These are phyloP conservation scores for Aspergillus sergii DNA, from an alignment of 2,329 filamentous ascomycete genomes.

Conservation along the genomic window DNA sequence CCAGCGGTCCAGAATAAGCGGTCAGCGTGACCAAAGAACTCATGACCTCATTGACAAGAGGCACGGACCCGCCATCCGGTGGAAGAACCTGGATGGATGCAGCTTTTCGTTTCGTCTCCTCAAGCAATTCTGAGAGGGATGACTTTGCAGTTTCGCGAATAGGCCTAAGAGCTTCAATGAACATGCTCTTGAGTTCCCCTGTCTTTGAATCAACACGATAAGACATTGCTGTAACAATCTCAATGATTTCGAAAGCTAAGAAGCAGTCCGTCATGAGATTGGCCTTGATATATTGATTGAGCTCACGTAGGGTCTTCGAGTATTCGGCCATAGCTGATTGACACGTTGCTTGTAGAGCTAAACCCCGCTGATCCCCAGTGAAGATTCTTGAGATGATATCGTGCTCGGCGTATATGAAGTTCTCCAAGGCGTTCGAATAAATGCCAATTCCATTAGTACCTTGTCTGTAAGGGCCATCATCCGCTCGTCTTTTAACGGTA, in stretches of 20 bases:
- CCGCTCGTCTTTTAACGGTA: slow-evolving; percentile 72
- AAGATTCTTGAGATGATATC: slow-evolving; percentile 90
- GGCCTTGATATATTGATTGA: slow-evolving; percentile 85
- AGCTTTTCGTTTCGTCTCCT: slow-evolving; percentile 76
- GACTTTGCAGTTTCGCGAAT: slow-evolving; percentile 88
- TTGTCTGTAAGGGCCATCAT: slow-evolving; percentile 80
- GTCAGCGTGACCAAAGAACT: slow-evolving; percentile 83
- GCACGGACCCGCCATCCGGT: slow-evolving; percentile 74
- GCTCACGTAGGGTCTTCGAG: slow-evolving; percentile 79
- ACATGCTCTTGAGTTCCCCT: slow-evolving; percentile 78
- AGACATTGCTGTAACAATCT: slow-evolving; percentile 80
- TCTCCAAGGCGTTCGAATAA: slow-evolving; percentile 85
- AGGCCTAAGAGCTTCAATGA: slow-evolving; percentile 84
- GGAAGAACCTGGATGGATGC: slow-evolving; percentile 69
- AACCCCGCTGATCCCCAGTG: slow-evolving; percentile 78
- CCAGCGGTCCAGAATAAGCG: slow-evolving; percentile 80
- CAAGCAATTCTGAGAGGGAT: slow-evolving; percentile 79
- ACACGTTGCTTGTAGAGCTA: slow-evolving; percentile 77
- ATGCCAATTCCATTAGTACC: slow-evolving; percentile 90
- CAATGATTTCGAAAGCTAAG: slow-evolving; percentile 91
- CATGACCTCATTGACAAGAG: slow-evolving; percentile 82
- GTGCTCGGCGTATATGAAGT: slow-evolving; percentile 84
- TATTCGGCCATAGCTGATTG: slow-evolving; percentile 78
- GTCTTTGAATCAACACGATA: slow-evolving; percentile 79
- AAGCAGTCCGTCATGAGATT: slow-evolving; percentile 91